Conservation (phyloP, 768 basidiomycete genomes). For the Psilocybe cyanescens region DNA sequence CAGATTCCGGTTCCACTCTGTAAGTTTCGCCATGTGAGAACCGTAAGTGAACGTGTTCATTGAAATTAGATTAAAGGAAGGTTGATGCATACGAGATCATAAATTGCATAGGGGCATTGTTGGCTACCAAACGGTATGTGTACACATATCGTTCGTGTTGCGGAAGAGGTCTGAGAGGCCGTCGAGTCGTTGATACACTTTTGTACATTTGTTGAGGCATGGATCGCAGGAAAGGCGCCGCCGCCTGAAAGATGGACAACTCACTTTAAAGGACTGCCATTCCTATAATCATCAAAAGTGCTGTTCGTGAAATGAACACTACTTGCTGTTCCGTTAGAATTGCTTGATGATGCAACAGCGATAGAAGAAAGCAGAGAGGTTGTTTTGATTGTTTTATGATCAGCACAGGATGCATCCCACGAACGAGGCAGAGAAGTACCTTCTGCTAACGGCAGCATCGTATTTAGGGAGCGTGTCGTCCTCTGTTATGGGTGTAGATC, state of each 20-base stretch:
- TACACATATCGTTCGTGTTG: constrained; percentile 53
- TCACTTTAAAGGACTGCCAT: constrained; percentile 26
- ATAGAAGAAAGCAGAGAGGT: background rate
- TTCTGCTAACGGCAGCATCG: constrained; percentile 39
- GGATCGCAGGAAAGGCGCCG: background rate
- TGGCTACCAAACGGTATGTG: constrained; percentile 51
- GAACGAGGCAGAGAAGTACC: constrained; percentile 28
- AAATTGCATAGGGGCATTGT: constrained; percentile 49
- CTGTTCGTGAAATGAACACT: constrained; percentile 24
- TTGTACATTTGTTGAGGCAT: constrained; percentile 1
- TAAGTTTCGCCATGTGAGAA: background rate
- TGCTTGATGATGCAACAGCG: constrained; percentile 20
- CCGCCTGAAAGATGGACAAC: constrained; percentile 8
- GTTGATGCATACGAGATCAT: constrained; percentile 50
- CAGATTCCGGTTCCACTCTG: constrained; percentile 50
- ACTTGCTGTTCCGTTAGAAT: constrained; percentile 29
- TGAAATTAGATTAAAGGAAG: background rate
- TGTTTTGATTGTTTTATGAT: constrained; percentile 10
- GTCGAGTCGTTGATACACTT: constrained; percentile 20
- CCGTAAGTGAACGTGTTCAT: background rate
- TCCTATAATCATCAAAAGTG: constrained; percentile 18
- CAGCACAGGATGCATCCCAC: constrained; percentile 24
- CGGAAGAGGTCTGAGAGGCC: constrained; percentile 26
- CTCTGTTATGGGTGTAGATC: constrained; percentile 3
- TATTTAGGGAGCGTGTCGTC: constrained; percentile 47